These are phyloP conservation scores for Populus hybrid DNA, from an alignment of 441 rosid species.

Conservation along the genomic window DNA sequence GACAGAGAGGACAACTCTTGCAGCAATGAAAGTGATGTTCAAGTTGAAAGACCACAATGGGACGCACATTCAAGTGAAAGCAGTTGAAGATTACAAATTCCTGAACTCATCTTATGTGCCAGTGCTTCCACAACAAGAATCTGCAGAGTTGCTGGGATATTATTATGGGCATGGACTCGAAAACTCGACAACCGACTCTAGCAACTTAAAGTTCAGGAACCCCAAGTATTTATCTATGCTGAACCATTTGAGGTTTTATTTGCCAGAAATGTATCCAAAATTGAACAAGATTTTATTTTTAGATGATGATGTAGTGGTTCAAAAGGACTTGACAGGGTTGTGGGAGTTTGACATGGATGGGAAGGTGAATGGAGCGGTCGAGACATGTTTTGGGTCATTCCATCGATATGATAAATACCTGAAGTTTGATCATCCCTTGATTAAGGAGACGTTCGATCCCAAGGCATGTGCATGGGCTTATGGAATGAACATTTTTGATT, in stretches of 20 bases:
- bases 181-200: background rate
- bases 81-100: constrained; percentile 53
- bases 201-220: background rate
- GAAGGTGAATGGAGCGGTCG: background rate
- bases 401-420: background rate
- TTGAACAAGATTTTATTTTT: background rate
- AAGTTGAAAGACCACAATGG: constrained; percentile 44
- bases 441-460: constrained; percentile 73
- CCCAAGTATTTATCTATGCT: background rate
- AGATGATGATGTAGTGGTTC: too few relatives aligned
- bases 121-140: constrained; percentile 5
- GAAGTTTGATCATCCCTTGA: constrained; percentile 50
- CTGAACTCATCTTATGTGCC: constrained; percentile 10
- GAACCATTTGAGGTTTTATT: background rate
- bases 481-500: constrained; percentile 89
- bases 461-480: constrained; percentile 95
- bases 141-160: constrained; percentile 2
- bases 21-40: constrained; percentile 52
- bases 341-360: background rate
- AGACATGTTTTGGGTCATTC: background rate
- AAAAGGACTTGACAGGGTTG: background rate
- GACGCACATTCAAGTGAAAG: constrained; percentile 74
- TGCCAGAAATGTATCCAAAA: background rate
- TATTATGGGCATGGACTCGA: constrained; percentile 2
- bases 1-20: constrained; percentile 62